Conservation (phyloP, 352 stramenopile genomes). For the Phytophthora foliorum region DNA sequence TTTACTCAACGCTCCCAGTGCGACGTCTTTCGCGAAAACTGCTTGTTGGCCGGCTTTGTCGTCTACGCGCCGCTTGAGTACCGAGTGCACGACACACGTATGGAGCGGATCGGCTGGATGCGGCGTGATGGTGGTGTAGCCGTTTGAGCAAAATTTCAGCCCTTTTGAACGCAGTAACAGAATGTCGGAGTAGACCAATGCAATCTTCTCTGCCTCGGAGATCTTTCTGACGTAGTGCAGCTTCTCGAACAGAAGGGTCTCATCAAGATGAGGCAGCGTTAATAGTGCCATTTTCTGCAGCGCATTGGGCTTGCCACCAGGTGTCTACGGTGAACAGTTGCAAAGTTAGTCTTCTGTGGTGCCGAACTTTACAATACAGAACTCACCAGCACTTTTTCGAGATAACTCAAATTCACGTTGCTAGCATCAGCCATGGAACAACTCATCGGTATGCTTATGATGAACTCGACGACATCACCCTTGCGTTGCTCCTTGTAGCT, state of each 20-base stretch:
- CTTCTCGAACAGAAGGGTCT: neutral
- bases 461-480: neutral
- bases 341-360: neutral
- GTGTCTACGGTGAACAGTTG: neutral
- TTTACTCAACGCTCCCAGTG: neutral
- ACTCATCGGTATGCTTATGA: neutral
- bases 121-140: neutral
- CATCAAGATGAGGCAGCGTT: neutral
- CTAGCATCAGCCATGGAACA: neutral
- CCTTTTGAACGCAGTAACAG: neutral
- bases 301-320: neutral
- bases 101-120: neutral
- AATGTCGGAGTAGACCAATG: neutral
- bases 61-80: neutral
- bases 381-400: neutral
- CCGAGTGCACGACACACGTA: neutral
- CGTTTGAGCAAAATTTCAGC: neutral
- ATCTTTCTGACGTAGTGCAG: neutral
- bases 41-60: neutral
- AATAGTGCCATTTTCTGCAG: neutral
- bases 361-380: neutral
- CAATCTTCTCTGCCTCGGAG: neutral
- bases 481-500: neutral
- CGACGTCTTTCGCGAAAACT: neutral
- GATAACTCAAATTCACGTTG: neutral